Base-by-base conservation (phyloP, 2,329 filamentous ascomycete species). In the Aspergillus latus region DNA sequence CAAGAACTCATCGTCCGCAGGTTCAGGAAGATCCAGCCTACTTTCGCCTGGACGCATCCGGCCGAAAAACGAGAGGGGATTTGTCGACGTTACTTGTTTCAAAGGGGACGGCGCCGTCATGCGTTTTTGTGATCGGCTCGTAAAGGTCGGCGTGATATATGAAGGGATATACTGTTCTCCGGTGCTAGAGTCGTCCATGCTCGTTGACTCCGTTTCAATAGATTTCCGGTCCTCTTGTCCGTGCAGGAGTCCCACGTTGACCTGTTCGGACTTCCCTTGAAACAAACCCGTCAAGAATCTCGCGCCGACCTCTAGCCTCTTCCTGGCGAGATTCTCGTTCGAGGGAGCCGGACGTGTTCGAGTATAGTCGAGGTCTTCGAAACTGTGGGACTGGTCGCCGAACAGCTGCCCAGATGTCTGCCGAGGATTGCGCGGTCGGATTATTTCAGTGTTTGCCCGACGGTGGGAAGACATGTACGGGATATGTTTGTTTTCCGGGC, bases 1-100 rank as follows among this genome's bases (percentile, higher is more conserved):
- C 6, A 82, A 68, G 26, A 86, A 71, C 55, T 82, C 79, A 63
- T 86, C 83, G 39, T 73, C 67, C n/a, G 78, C 71, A 7, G 71
- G 73, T 53, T 72, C 73, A 5, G 71, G 72, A 5, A 68, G 62
- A 28, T 66, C 59, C 2, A 64, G 39, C 43, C 63, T 59, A 37
- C 59, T 62, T 21, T 69, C 61, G n/a, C 66, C 63, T 37, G 70
- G 66, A 39, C 72, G 60, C 34, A 72, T 72, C 49, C 74, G 66
- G 2, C 70, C 68, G 58, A 78, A 78, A 61, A 79, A 75, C 10
- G 73, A 76, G 62, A 78, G 78, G 6, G 72, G 72, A 46, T 62
- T 70, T 2, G 71, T 63, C 13, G 68, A 68, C 10, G 69, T 66
- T 16, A 70, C 65, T 50, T 72, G 70, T 53, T 71, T 74, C 30